Conservation (phyloP, 352 stramenopile species). For the Phytophthora capsici region DNA sequence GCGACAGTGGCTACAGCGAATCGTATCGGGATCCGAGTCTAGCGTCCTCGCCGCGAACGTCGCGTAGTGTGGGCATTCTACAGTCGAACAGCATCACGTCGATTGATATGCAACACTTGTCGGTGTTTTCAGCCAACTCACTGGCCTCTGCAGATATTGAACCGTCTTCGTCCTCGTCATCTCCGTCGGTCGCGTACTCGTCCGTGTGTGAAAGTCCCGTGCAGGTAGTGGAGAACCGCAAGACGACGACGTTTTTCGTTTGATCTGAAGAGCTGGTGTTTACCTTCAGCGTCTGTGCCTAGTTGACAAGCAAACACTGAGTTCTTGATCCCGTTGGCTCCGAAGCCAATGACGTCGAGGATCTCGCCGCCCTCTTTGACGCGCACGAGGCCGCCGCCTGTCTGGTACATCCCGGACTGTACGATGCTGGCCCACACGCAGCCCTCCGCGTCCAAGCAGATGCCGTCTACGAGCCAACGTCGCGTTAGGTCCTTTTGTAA, state of each 20-base stretch:
- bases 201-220: conserved; percentile 67
- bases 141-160: conserved; percentile 41
- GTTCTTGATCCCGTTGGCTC: too few species aligned
- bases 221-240: conserved; percentile 33
- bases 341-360: too few species aligned
- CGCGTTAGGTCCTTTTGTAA: too few species aligned
- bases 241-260: conserved; percentile 68
- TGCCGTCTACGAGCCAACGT: too few species aligned
- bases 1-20: conserved; percentile 29
- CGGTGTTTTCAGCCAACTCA: conserved; percentile 54
- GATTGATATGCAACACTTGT: conserved; percentile 50
- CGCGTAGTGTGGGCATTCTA: conserved; percentile 14
- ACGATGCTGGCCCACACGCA: too few species aligned
- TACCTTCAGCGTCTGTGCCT: too few species aligned
- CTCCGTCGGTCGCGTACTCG: conserved; percentile 66
- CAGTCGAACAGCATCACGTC: conserved; percentile 30
- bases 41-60: conserved; percentile 26
- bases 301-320: too few species aligned
- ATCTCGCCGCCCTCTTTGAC: too few species aligned
- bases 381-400: too few species aligned
- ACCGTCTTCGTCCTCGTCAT: conserved; percentile 49
- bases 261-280: too few species aligned
- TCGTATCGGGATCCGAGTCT: conserved; percentile 25
- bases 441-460: too few species aligned
- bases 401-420: too few species aligned